Evolutionary conservation across 192 early-diverging fungal species (phyloP), one percentile per base, ranked within the genome.

Genomic region (Entomortierella lignicola): DNA sequence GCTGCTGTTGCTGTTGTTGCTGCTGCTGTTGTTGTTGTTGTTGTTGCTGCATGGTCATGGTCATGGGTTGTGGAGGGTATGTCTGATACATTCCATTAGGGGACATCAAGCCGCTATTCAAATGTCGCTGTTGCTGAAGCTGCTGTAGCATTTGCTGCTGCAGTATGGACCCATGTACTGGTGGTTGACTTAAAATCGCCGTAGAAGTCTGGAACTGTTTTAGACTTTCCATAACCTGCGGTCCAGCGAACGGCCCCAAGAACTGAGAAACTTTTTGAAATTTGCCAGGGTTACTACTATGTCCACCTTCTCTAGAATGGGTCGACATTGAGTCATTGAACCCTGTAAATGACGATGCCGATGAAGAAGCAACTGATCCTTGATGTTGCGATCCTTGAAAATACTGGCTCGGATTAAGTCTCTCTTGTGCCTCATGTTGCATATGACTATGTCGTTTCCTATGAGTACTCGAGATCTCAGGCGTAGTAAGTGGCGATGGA

Each of bases 261-360:
- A 52, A 79, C 57, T 79, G 75, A n/a, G 75, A 79, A 23, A 79
- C 75, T 58, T 79, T 79, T 41, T 79, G 75, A 11, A 79, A 27
- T 42, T 79, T 79, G 41, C 75, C 67, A 21, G 75, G 63, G 43
- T 79, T 69, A 20, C 53, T 69, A 20, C 53, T 60, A 26, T 79
- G 70, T 17, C 74, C 66, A 12, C 50, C 25, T 6, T 67, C 55
- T 54, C 55, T 63, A 0, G 53, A 62, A 13, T 53, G 67, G 0
- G 54, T 58, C 26, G 58, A 55, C 0, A 42, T 29, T 2, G 25
- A 63, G 6, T 64, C 56, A 25, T 65, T 62, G 26, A 52, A 34
- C 21, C 62, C 32, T 42, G 55, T 63, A 26, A 57, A n/a, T 5
- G 31, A 55, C 3, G 50, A 55, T 3, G 60, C 15, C 5, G 53